Base-by-base conservation (phyloP, 148 eudicot species). In the Oxyria digyna region DNA sequence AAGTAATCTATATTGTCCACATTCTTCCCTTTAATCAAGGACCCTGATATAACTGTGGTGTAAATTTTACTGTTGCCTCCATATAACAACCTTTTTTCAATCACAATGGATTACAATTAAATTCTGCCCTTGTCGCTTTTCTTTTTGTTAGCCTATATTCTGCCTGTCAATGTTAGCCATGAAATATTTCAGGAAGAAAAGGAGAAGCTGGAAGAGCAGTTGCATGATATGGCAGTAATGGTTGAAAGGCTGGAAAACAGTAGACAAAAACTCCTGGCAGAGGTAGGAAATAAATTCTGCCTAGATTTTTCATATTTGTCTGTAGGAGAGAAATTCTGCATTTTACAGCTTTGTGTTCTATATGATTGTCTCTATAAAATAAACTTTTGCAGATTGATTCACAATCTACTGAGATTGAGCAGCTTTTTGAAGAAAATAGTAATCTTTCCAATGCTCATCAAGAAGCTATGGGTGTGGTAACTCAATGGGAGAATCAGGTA, bases 401-500 rank as follows among this genome's bases (percentile, higher is more conserved):
- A 29, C 98, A 93, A 77, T 93, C 98, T 73, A 82, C 95, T 0
- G 98, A 89, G 85, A 89, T 93, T 72, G 98, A 93, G 78, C 87
- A 77, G 71, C 95, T 93, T 45, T 93, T 93, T 69, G 98, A 93
- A 79, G 96, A 93, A 79, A 93, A 89, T 75, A 84, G 91, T 57
- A 83, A 74, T 73, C 74, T 93, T 62, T 69, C 90, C 69, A 83
- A 87, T 67, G 95, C 89, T 76, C 82, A 89, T 75, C 88, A 89
- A 76, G 95, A 93, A 72, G 85, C 95, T 69, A 74, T 76, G 73
- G 85, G 81, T 18, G 72, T 81, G 66, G 91, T 76, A 45, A 80
- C 86, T 42, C 88, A 82, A 54, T 93, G 96, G 96, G 90, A 93
- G 74, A 86, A 81, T 82, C 98, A 93, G 98, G 98, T 93, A 74